phyloP scores from a whole-genome alignment of 257 asterid species.

The Solanum tarijense region DNA sequence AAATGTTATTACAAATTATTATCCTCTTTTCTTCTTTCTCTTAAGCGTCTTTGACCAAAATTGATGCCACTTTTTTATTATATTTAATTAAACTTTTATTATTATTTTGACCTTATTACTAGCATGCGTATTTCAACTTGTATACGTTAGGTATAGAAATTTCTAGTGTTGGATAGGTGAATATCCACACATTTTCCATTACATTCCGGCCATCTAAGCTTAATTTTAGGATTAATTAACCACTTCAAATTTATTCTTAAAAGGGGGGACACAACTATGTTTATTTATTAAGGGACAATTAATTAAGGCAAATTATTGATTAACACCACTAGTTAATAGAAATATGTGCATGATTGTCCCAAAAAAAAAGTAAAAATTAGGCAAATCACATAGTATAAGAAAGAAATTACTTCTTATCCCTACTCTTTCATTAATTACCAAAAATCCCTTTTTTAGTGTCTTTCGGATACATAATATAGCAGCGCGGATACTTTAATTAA shows the following conservation, averaged over 20 bases:
- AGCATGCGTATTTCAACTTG: conserved; percentile 18
- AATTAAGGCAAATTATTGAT: too few species aligned
- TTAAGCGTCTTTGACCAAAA: conserved; percentile 38
- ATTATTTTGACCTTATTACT: background rate
- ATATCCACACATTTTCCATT: background rate
- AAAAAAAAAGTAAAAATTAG: background rate
- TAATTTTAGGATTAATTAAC: background rate
- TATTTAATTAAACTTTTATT: background rate
- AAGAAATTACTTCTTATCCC: too few species aligned
- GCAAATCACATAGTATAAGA: too few species aligned
- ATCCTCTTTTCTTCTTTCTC: background rate
- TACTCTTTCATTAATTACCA: too few species aligned
- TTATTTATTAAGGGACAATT: too few species aligned
- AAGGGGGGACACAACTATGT: too few species aligned
- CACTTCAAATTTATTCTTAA: background rate
- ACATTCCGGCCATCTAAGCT: background rate
- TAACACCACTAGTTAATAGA: too few species aligned
- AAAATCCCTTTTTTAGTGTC: too few species aligned
- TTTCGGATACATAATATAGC: too few species aligned
- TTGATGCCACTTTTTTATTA: background rate
- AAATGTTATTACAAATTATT: background rate
- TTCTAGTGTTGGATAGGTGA: conserved; percentile 2
- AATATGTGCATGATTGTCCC: too few species aligned
- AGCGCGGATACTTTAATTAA: too few species aligned
- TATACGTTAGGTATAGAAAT: conserved; percentile 5